Evolutionary conservation across 345 rosid genomes (phyloP).

Genomic region (Populus ilicifolia): DNA sequence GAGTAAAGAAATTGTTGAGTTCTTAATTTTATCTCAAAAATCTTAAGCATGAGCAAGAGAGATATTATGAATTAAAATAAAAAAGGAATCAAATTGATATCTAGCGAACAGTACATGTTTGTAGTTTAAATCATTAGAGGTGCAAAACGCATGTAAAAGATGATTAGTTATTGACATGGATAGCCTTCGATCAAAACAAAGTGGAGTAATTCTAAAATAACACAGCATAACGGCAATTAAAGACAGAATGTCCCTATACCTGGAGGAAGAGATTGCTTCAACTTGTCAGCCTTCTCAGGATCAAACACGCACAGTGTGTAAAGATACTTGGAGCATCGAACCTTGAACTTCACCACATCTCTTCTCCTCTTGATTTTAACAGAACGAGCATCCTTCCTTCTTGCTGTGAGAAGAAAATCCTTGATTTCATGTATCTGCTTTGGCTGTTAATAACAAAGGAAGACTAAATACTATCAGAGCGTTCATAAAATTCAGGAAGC

Average conservation of each 20-base stretch:
- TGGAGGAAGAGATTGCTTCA: conserved; percentile 96
- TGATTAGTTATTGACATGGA: neutral
- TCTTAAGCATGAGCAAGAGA: neutral
- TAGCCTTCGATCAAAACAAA: neutral
- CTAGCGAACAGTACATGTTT: neutral
- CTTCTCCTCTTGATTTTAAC: conserved; percentile 87
- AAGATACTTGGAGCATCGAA: conserved; percentile 86
- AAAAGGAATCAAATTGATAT: neutral
- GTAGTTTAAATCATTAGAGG: neutral
- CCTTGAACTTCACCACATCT: conserved; percentile 89
- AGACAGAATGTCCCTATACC: conserved; percentile 27
- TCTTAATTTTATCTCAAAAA: neutral
- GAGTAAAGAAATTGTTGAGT: neutral
- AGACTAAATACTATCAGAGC: neutral
- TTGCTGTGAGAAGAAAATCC: conserved; percentile 92
- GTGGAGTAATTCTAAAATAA: neutral
- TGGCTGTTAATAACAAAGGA: conserved; percentile 40
- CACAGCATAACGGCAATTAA: neutral
- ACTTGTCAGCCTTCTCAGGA: conserved; percentile 86
- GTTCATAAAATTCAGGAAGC: no score
- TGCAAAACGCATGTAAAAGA: neutral
- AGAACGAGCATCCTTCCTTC: conserved; percentile 88
- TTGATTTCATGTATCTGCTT: conserved; percentile 95
- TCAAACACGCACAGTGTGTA: conserved; percentile 85
- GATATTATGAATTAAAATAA: neutral